Percentiles rank a stretch among this genome's conserved stretches.
Evolutionary conservation across 208 protist genomes (phyloP).

Genomic region (Leishmania mexicana): DNA sequence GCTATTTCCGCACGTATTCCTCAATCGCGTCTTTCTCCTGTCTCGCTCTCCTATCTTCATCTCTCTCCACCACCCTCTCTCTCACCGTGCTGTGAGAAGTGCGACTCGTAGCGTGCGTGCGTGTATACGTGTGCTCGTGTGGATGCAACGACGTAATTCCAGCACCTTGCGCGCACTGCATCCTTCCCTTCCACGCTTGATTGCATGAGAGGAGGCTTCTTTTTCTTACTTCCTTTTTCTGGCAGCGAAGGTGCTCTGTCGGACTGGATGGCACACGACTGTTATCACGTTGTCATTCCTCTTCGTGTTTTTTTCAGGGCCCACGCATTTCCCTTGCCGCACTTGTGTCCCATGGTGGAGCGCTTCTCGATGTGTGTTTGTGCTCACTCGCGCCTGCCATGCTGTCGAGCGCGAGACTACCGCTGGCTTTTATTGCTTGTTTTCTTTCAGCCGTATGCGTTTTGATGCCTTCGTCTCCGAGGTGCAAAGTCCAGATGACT

Average conservation of each 20-base stretch:
- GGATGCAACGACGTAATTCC: not conserved
- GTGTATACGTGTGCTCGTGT: not conserved
- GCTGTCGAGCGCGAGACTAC: too few relatives aligned
- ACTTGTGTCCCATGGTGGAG: not conserved
- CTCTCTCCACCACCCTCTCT: too few relatives aligned
- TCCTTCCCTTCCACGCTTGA: not conserved
- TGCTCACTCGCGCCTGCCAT: too few relatives aligned
- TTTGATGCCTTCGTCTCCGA: too few relatives aligned
- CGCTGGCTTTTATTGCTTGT: too few relatives aligned
- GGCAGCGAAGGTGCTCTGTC: not conserved
- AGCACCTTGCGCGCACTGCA: not conserved
- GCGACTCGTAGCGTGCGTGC: not conserved
- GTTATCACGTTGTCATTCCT: not conserved
- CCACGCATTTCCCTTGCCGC: not conserved
- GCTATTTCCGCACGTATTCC: not conserved
- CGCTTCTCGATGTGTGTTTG: not conserved
- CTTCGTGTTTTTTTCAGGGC: not conserved
- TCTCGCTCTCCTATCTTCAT: not conserved
- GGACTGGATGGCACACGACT: not conserved
- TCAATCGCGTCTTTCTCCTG: not conserved
- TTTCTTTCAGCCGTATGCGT: too few relatives aligned
- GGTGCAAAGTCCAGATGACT: too few relatives aligned
- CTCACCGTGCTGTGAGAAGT: not conserved
- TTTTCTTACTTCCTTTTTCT: not conserved
- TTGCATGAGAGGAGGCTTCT: not conserved